phyloP scores from a whole-genome alignment of 2,329 filamentous ascomycete species.

The Fusarium solani-melongenae region DNA sequence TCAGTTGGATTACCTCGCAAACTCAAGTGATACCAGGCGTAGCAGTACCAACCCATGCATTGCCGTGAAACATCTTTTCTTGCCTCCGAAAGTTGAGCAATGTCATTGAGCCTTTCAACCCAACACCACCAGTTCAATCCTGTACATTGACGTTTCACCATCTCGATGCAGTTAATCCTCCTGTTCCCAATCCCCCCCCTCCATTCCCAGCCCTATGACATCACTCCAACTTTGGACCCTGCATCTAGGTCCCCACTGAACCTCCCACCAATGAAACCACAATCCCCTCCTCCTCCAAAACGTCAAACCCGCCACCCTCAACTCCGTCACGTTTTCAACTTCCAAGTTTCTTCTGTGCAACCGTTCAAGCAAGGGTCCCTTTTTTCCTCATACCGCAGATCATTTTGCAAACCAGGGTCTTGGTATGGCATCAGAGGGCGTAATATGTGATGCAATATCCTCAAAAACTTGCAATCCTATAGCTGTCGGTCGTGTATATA shows the following conservation, averaged over 20 bases:
- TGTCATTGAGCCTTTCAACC: neutral
- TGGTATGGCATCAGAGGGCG: constrained; percentile 29
- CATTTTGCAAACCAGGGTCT: neutral
- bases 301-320: constrained; percentile 24
- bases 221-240: constrained; percentile 39
- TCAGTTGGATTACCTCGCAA: neutral
- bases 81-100: neutral
- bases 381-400: neutral
- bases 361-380: neutral
- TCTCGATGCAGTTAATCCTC: neutral
- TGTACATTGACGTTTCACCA: neutral
- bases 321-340: neutral
- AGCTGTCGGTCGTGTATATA: constrained; percentile 25
- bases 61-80: neutral
- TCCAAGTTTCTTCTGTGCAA: constrained; percentile 26
- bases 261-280: constrained; percentile 38
- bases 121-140: neutral
- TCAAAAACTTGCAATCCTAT: neutral
- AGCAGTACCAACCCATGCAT: neutral
- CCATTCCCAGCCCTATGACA: constrained; percentile 34
- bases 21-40: neutral
- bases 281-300: constrained; percentile 24
- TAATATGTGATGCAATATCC: constrained; percentile 37
- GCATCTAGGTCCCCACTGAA: constrained; percentile 11
- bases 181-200: neutral